Evolutionary conservation across 495 filamentous ascomycete species (phyloP).

Genomic region (Rostrohypoxylon terebratum): DNA sequence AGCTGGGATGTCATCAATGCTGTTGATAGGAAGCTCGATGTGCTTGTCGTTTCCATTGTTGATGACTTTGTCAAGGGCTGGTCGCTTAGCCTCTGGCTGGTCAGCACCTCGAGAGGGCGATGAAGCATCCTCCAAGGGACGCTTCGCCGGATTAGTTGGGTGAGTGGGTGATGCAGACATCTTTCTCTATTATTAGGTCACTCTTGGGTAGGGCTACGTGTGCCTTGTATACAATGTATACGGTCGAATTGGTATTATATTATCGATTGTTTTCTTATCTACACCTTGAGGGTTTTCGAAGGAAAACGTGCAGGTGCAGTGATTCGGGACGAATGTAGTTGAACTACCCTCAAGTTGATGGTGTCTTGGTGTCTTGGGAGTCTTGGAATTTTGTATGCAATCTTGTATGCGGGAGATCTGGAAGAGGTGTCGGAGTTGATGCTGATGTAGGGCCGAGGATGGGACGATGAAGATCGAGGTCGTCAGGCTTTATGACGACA

Average conservation of each 20-base stretch:
- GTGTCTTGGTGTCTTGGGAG: conserved; percentile 6
- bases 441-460: conserved; percentile 46
- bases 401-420: conserved; percentile 48
- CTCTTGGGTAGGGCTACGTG: conserved; percentile 49
- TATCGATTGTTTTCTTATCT: conserved; percentile 69
- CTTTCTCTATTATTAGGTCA: conserved; percentile 55
- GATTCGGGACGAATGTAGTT: conserved; percentile 49
- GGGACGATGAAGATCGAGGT: conserved; percentile 33
- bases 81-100: conserved; percentile 96
- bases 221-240: conserved; percentile 34
- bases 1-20: conserved; percentile 50
- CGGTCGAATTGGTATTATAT: conserved; percentile 60
- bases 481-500: conserved; percentile 39
- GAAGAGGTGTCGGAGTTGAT: conserved; percentile 48
- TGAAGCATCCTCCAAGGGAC: conserved; percentile 95
- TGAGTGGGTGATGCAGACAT: conserved; percentile 68
- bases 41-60: conserved; percentile 62
- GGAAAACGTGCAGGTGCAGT: conserved; percentile 90
- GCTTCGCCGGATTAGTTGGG: conserved; percentile 76
- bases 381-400: background rate
- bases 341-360: conserved; percentile 41
- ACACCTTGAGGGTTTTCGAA: conserved; percentile 84
- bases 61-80: conserved; percentile 90
- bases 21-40: conserved; percentile 54
- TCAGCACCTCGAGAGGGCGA: conserved; percentile 90